Evolutionary conservation across 1,284 basidiomycete species (phyloP), one percentile per base, ranked within the genome.

Genomic region (Ustilago cynodontis): DNA sequence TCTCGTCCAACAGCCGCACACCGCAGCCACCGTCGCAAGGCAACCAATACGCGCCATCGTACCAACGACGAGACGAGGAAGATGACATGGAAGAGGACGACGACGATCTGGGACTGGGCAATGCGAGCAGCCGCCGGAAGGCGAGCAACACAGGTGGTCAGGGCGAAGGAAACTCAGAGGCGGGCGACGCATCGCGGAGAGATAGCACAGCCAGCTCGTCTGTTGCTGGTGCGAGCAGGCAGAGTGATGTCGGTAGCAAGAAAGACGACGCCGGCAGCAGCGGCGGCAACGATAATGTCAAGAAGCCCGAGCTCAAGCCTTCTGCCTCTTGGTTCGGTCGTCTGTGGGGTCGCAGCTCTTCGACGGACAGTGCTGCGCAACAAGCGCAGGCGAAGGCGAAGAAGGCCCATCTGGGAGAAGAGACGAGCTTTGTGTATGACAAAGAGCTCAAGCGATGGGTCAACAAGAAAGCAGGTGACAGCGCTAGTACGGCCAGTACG

Each of bases 391-490:
- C 69, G 35, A 86, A 86, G 35, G 82, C 86, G 0, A 78, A 79
- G 57, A 79, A 81, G 56, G 97, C 96, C 18, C 98, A 94, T 79
- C 89, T 99, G 24, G 97, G 97, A 20, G 94, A 99, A 82, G 91
- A 96, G 84, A 94, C 90, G 33, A 89, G 91, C 51, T 96, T 99
- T 88, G 93, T 94, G 79, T 99, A 93, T 86, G 97, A 99, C 86
- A 92, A 93, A 81, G 94, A 98, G 24, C 90, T 93, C 72, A 97
- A 97, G 87, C 90, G 92, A 71, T 99, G 97, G 97, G 92, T 99
- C 22, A 95, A 98, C 87, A 95, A 93, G 87, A 95, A 93, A 87
- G 94, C 76, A 47, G 68, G 85, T 63, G 61, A 81, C 68, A 24
- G 87, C 11, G 73, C 63, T 18, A 59, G 60, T n/a, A 56, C 71